Evolutionary conservation across 352 stramenopile species (phyloP), one percentile per base, ranked within the genome.

Genomic region (Pythium folliculosum): DNA sequence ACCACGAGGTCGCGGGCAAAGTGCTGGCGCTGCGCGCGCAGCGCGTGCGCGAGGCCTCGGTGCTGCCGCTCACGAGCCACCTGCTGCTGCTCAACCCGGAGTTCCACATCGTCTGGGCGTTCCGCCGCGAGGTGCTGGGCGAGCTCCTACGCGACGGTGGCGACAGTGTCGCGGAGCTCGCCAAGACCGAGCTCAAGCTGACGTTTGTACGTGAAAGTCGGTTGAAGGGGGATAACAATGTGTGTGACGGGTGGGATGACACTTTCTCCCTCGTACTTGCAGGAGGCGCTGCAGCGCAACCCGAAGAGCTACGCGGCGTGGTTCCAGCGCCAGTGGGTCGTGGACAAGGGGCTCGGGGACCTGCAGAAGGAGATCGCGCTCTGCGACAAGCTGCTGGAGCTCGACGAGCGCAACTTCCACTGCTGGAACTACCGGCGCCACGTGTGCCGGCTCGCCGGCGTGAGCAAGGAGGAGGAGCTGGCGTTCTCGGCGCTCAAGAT

Each of bases 331-430:
- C 81, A 96, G 64, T 97, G 91, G 85, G 73, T 94, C 45, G 73
- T 96, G 27, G 82, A 92, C 22, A 80, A 82, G 17, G 80, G 78
- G n/a, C 67, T 94, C 3, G 81, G 68, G 9, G 81, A 92, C 40
- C 60, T 92, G 30, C 62, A 83, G 38, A 91, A 90, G 63, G 87
- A 95, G 62, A 90, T 95, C 23, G 75, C 62, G 49, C 73, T 95
- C 40, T 93, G 82, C 71, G 76, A 90, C 65, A 88, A 88, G 60
- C 72, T 91, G 10, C 70, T 91, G 45, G 71, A 93, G 56, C 58
- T 71, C 59, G 98, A 99, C 77, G 96, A 99, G 63, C 86, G 97
- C 37, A 99, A 99, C 70, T 99, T 99, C 73, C 98, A 99, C 75
- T 99, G 97, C 76, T 99, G 97, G 96, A 99, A 99, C 73, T 99